Base-by-base conservation (phyloP, 495 filamentous ascomycete genomes). In the Penicillium longicatenatum region DNA sequence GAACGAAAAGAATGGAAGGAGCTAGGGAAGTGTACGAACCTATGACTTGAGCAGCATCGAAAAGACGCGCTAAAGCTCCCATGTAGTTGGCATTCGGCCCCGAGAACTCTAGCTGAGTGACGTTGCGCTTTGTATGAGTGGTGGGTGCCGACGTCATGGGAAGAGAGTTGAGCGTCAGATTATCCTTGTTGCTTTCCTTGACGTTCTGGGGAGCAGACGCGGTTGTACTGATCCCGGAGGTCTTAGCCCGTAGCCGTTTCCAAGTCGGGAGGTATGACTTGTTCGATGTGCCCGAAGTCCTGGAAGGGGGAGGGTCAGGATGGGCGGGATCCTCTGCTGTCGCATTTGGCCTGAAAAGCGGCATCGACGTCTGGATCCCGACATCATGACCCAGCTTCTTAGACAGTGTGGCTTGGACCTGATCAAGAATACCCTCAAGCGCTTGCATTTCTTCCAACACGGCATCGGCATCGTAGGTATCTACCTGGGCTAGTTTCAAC, bases 361-460 rank as follows among this genome's bases (percentile, higher is more conserved):
- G 71, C 49, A 82, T 75, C 1, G 83, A 74, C 2, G 89, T 84
- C 48, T 90, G 86, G 8, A 92, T 82, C 39, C 94, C 94, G 39
- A 98, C 95, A 63, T 98, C 94, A 58, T 79, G 88, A 16, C 94
- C 93, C 3, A 98, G 81, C 65, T 92, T 96, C 68, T 93, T 93
- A 6, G 85, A 71, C 24, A 98, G 77, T 12, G 79, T 77, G 9
- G 81, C 70, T 70, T 96, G 92, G 0, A 89, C 91, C 65, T 92
- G 87, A 64, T 98, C 94, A 29, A 98, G 81, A 35, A 97, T 80
- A 52, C 77, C 80, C 73, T 98, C 94, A 26, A 98, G 80, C n/a
- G 84, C 78, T 67, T 97, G 91, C 91, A 98, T 96, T 69, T 98
- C 94, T 63, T 97, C 93, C 30, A 95, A 76, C 16, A 98, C 86